Evolutionary conservation across 1,284 basidiomycete species (phyloP), one percentile per base, ranked within the genome.

Genomic region (Cystobasidium sp.): DNA sequence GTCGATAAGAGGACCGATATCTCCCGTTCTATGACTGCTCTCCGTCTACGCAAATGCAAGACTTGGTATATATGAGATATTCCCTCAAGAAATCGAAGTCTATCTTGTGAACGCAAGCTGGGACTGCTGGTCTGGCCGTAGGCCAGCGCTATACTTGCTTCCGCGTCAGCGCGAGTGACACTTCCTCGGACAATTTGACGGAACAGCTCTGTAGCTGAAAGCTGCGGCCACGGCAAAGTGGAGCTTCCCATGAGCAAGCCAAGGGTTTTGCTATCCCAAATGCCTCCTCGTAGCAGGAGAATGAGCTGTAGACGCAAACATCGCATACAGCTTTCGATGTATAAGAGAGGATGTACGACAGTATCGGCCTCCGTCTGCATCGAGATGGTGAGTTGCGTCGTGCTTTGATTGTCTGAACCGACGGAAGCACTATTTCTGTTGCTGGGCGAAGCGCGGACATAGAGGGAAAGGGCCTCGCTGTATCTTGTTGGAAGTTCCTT

Each of bases 11-110:
- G 75, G 31, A 74, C 76, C 16, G 78, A 77, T 22, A 80, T 49
- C 80, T 95, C 92, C 16, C 94, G 86, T n/a, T 93, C 85, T 43
- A 93, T 85, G 77, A 91, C 91, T 0, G 89, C 90, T 82, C 95
- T 93, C 81, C 94, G 95, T 64, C 94, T 86, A 67, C 85, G 87
- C 81, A 93, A 91, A 8, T 91, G 92, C 1, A 97, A 81, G 77
- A 88, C 89, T 10, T 89, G 86, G 81, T 91, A 94, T 61, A 93
- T 83, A 76, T 88, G 88, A 0, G 90, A 90, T 53, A 90, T 87
- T 49, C 87, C 86, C 76, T 90, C 88, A 52, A 93, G 84, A 10
- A 90, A 83, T 10, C 86, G 84, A 43, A 96, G 86, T 44, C 92
- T 88, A 43, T 64, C 66, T 20, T 52, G 7, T 9, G 24, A 12